Base-by-base conservation (phyloP, 306 rosid genomes). In the Lagenaria siceraria region DNA sequence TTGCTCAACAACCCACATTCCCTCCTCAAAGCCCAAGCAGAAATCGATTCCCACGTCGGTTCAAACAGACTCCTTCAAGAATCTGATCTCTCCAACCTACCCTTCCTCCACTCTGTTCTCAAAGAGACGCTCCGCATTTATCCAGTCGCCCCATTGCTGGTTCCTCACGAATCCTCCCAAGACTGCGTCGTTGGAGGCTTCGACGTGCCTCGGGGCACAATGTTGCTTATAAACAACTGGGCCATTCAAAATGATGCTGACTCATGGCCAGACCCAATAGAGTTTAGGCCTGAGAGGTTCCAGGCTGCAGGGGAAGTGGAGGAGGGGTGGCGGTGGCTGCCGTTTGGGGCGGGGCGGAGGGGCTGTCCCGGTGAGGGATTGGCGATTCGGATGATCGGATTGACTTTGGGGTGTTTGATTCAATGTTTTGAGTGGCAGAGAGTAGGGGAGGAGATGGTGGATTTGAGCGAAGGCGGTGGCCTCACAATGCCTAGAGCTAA, bases 211-310 rank as follows among this genome's bases (percentile, higher is more conserved):
- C 29, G 33, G 19, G 88, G 86, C 33, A 86, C 92, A 29, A 81
- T 76, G 79, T 42, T 88, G 35, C 15, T 88, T 10, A 80, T 79
- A 19, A 88, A 84, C 24, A 13, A 70, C 43, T 88, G 89, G 92
- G 83, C 81, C 51, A 29, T 86, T 25, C 92, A 88, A 1, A 78
- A 85, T 2, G 86, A 88, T 24, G 36, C 83, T 1, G 60, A 33
- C 9, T 5, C 58, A 18, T 86, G 87, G 90, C 51, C 2, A 5
- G 82, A 89, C 2, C 85, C 89, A 2, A 65, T 13, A 8, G 35
- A 29, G 29, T 82, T 82, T 38, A 65, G 51, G 76, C 93, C 90
- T 4, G 88, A 85, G 62, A 87, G 93, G 64, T 85, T 87, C 55
- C n/a, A 17, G 17, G 15, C 1, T 69, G 66, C 46, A 21, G 78